phyloP scores from a whole-genome alignment of 1,139 yeast genomes.

The Kodamaea derodonti region DNA sequence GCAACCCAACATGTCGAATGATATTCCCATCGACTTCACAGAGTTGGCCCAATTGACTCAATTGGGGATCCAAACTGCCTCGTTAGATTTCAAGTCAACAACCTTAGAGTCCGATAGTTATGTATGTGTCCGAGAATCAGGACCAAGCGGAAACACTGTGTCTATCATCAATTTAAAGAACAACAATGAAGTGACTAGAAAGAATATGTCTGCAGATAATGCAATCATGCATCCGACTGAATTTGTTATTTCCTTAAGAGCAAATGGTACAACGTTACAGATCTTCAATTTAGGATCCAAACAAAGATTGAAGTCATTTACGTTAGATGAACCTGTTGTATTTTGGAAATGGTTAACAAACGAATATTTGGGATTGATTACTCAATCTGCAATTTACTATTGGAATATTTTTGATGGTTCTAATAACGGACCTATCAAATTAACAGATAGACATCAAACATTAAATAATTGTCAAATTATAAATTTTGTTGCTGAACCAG shows the following conservation, averaged over 20 bases:
- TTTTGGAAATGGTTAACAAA: constrained; percentile 94
- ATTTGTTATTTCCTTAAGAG: constrained; percentile 87
- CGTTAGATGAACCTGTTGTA: constrained; percentile 82
- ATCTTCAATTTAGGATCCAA: constrained; percentile 86
- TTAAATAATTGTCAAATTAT: constrained; percentile 84
- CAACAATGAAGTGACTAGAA: constrained; percentile 70
- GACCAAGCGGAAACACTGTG: constrained; percentile 77
- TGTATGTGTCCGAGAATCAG: constrained; percentile 81
- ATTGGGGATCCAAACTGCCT: constrained; percentile 76
- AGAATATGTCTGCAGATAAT: constrained; percentile 95
- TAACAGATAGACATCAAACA: constrained; percentile 81
- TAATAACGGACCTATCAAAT: constrained; percentile 66
- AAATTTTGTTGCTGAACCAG: constrained; percentile 80
- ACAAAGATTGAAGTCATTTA: constrained; percentile 85
- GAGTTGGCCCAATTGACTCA: constrained; percentile 86
- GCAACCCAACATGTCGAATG: constrained; percentile 30
- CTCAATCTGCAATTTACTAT: constrained; percentile 67
- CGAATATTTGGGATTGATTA: constrained; percentile 75
- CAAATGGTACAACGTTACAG: constrained; percentile 94
- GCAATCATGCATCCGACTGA: constrained; percentile 94
- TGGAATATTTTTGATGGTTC: constrained; percentile 89
- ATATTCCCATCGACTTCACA: constrained; percentile 93
- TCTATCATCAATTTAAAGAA: constrained; percentile 85
- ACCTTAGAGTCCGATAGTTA: constrained; percentile 91
- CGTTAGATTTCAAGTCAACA: constrained; percentile 89